These are phyloP conservation scores for Candida ulmi DNA, from an alignment of 805 yeast species.

Conservation along the genomic window DNA sequence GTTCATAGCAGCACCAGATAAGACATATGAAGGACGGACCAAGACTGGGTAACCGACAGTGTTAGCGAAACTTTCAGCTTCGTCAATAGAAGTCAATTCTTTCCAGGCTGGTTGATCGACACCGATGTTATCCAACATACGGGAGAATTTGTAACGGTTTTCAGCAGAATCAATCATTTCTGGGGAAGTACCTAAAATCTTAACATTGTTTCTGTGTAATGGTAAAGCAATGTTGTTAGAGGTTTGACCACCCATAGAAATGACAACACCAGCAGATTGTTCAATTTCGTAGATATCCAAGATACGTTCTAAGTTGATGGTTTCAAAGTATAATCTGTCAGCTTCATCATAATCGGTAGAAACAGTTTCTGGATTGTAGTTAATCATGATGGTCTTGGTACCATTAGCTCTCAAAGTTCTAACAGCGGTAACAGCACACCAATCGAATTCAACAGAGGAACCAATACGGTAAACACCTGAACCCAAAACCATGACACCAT, in stretches of 20 bases:
- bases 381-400: conserved; percentile 90
- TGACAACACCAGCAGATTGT: conserved; percentile 84
- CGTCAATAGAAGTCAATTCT: conserved; percentile 86
- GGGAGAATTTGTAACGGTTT: conserved; percentile 94
- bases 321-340: conserved; percentile 93
- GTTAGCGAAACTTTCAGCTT: conserved; percentile 89
- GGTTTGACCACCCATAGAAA: conserved; percentile 99
- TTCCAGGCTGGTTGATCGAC: conserved; percentile 99
- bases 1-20: conserved; percentile 99
- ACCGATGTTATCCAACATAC: conserved; percentile 93
- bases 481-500: conserved; percentile 93
- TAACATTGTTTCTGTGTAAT: conserved; percentile 88
- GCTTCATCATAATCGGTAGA: conserved; percentile 99
- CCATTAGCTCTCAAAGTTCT: conserved; percentile 86
- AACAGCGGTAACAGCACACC: conserved; percentile 98
- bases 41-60: conserved; percentile 90
- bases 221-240: conserved; percentile 94
- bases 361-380: conserved; percentile 97
- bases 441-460: conserved; percentile 97
- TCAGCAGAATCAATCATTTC: conserved; percentile 98
- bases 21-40: conserved; percentile 95
- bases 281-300: conserved; percentile 93
- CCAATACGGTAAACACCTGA: conserved; percentile 99
- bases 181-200: conserved; percentile 94
- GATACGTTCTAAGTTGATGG: conserved; percentile 88